phyloP scores from a whole-genome alignment of 768 basidiomycete genomes.

The Tricholoma hemisulphureum region DNA sequence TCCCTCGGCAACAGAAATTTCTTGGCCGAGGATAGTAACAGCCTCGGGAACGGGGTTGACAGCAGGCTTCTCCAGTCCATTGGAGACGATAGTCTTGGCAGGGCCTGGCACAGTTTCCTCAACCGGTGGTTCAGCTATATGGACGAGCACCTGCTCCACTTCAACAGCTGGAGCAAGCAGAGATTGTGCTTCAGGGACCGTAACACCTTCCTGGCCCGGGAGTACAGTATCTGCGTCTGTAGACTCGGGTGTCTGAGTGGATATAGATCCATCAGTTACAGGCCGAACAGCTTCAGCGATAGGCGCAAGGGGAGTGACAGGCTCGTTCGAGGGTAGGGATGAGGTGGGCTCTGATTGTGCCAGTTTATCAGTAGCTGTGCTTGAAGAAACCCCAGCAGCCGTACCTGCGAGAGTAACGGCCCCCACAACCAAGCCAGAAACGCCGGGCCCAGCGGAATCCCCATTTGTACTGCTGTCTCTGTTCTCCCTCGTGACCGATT shows the following conservation, averaged over 20 bases:
- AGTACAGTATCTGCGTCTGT: too few species aligned
- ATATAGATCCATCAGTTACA: too few species aligned
- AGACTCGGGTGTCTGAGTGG: too few species aligned
- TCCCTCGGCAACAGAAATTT: neutral
- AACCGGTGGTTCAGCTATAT: neutral
- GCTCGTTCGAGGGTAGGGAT: neutral
- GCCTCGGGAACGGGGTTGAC: neutral
- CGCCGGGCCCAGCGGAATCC: constrained; percentile 5
- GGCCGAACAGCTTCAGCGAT: too few species aligned
- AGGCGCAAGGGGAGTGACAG: too few species aligned
- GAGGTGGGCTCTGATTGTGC: neutral
- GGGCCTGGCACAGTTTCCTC: neutral
- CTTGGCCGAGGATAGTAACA: neutral
- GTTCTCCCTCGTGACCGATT: constrained; percentile 21
- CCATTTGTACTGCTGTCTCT: constrained; percentile 8
- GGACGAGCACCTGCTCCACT: too few species aligned
- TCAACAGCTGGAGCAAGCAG: too few species aligned
- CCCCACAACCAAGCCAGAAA: constrained; percentile 15
- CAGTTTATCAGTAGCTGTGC: neutral
- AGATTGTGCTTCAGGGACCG: neutral
- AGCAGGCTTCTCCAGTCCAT: neutral
- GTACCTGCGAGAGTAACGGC: constrained; percentile 21
- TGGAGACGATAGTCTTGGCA: neutral
- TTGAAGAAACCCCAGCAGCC: constrained; percentile 13
- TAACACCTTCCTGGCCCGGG: too few species aligned